These are phyloP conservation scores for Tuber aestivum DNA, from an alignment of 495 filamentous ascomycete species.

Conservation along the genomic window DNA sequence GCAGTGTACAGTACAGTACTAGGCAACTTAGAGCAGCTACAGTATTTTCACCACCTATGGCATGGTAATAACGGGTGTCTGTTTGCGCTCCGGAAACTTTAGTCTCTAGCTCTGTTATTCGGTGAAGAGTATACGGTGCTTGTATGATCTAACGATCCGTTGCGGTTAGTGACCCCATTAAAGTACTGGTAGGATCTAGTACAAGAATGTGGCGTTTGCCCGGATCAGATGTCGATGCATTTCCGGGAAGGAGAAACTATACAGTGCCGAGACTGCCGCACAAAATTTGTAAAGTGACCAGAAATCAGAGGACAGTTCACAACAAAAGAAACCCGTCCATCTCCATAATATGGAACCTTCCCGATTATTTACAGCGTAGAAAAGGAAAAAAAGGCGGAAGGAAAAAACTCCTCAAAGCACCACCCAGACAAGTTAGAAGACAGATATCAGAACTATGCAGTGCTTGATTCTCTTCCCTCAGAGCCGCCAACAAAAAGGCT, in stretches of 20 bases:
- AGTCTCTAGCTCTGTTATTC: neutral
- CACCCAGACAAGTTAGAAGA: neutral
- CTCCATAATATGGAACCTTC: neutral
- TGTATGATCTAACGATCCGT: neutral
- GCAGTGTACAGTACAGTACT: neutral
- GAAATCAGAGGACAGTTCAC: neutral
- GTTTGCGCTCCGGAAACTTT: neutral
- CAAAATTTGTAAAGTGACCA: neutral
- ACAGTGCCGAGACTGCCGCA: neutral
- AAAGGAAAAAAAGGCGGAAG: neutral
- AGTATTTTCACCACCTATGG: neutral
- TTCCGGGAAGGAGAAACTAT: neutral
- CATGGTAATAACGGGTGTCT: neutral
- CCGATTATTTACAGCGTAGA: neutral
- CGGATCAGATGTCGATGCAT: neutral
- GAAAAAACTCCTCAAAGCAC: neutral
- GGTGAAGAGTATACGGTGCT: neutral
- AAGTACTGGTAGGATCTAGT: neutral
- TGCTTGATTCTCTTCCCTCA: neutral
- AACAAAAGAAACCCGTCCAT: neutral
- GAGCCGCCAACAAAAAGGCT: slow-evolving; percentile 18
- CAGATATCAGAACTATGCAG: neutral
- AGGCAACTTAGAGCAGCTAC: neutral
- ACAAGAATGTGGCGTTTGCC: neutral
- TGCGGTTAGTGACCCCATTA: neutral